These are phyloP conservation scores for Ramularia collo-cygni DNA, from an alignment of 2,329 filamentous ascomycete genomes.

Conservation along the genomic window DNA sequence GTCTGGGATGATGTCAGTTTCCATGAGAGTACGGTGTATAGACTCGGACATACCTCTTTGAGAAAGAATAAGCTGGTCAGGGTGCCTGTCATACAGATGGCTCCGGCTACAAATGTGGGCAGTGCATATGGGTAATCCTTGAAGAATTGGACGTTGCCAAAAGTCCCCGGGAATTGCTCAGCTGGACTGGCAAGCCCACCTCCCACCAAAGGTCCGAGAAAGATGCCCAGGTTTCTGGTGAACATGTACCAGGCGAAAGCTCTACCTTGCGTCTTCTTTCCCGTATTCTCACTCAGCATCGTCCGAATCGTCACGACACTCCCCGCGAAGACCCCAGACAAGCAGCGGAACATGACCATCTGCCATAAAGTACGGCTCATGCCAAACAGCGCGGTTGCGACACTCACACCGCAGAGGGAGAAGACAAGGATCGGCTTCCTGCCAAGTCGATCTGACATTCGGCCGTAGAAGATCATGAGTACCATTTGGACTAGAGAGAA, in stretches of 20 bases:
- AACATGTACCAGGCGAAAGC: constrained; percentile 75
- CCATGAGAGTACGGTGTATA: constrained; percentile 24
- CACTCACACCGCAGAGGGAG: constrained; percentile 57
- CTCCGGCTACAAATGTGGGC: constrained; percentile 52
- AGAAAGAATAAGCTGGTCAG: constrained; percentile 50
- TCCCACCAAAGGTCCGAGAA: constrained; percentile 63
- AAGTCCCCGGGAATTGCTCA: constrained; percentile 53
- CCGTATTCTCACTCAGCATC: constrained; percentile 70
- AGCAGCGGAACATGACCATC: constrained; percentile 66
- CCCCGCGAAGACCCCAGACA: constrained; percentile 67
- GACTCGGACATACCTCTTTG: constrained; percentile 34
- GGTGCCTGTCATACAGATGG: constrained; percentile 49
- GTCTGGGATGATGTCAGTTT: neutral
- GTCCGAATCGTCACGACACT: constrained; percentile 68
- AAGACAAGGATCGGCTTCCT: constrained; percentile 65
- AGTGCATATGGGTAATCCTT: constrained; percentile 59
- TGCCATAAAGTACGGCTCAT: constrained; percentile 60
- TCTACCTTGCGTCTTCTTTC: constrained; percentile 60
- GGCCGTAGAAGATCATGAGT: constrained; percentile 71
- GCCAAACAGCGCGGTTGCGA: constrained; percentile 61
- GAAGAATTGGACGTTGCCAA: constrained; percentile 53
- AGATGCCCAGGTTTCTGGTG: constrained; percentile 63
- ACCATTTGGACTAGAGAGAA: constrained; percentile 69
- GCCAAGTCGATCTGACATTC: constrained; percentile 59
- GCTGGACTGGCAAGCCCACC: constrained; percentile 63